Evolutionary conservation across 2,329 filamentous ascomycete species (phyloP).

Genomic region (Fusarium sp.): DNA sequence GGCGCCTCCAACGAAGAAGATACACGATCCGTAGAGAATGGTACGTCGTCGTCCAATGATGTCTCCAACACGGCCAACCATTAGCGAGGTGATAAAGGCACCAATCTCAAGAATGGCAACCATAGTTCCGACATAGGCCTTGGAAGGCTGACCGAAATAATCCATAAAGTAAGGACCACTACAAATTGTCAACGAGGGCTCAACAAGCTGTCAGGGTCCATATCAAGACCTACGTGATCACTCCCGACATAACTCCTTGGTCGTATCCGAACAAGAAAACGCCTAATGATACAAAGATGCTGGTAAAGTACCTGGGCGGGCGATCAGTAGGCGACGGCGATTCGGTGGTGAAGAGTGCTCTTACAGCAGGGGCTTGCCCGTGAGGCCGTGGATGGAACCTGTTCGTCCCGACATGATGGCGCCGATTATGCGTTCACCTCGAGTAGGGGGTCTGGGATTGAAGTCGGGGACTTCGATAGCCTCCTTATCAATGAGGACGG

Average conservation of each 20-base stretch:
- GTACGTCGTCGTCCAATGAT: conserved; percentile 89
- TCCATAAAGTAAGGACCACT: conserved; percentile 90
- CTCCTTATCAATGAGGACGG: conserved; percentile 71
- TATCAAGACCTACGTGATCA: conserved; percentile 68
- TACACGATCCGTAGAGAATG: conserved; percentile 91
- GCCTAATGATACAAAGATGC: conserved; percentile 87
- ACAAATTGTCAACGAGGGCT: conserved; percentile 36
- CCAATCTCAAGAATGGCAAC: conserved; percentile 96
- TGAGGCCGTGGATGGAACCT: conserved; percentile 86
- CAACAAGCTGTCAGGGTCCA: background rate
- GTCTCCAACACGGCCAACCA: conserved; percentile 90
- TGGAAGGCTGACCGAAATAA: conserved; percentile 90
- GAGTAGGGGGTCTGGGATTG: conserved; percentile 70
- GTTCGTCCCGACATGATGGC: conserved; percentile 87
- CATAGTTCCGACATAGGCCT: conserved; percentile 93
- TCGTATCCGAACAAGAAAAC: conserved; percentile 93
- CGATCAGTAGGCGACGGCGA: conserved; percentile 27
- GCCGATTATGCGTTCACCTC: conserved; percentile 77
- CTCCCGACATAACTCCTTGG: conserved; percentile 87
- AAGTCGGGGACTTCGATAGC: conserved; percentile 85
- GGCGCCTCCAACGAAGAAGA: conserved; percentile 87
- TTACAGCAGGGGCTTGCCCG: conserved; percentile 93
- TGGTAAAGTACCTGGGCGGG: conserved; percentile 84
- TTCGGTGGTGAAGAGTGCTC: conserved; percentile 35
- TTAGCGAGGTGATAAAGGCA: conserved; percentile 88